Conservation (phyloP, 176 grass and related monocot genomes). For the Calamus simplicifolius region DNA sequence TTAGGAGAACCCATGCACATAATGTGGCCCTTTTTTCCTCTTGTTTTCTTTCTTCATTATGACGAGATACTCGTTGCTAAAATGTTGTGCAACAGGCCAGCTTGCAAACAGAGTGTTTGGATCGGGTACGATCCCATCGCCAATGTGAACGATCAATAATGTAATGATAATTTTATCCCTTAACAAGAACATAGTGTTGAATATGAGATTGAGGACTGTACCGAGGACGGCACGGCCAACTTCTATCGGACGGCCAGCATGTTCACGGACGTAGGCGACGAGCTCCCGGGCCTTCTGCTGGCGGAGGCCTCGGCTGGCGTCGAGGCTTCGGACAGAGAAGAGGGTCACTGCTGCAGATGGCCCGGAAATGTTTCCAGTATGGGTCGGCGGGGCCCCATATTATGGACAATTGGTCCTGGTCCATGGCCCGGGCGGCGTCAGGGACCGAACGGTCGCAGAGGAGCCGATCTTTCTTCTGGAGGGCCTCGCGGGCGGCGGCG, state of each 20-base stretch:
- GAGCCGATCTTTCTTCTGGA: constrained; percentile 8
- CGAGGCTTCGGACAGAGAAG: not conserved
- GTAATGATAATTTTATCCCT: no score
- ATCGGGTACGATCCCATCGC: no score
- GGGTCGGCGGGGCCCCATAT: constrained; percentile 16
- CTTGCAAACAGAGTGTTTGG: no score
- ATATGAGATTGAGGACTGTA: constrained; percentile 28
- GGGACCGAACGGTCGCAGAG: constrained; percentile 17
- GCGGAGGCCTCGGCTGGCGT: constrained; percentile 8
- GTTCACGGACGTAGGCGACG: not conserved
- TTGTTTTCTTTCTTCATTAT: no score
- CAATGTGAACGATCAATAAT: no score
- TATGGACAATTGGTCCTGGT: constrained; percentile 14
- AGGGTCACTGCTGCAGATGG: constrained; percentile 14
- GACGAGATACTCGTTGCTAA: no score
- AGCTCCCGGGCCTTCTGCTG: constrained; percentile 5
- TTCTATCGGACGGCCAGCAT: not conserved
- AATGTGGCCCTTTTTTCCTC: no score
- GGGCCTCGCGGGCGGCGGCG: constrained; percentile 10
- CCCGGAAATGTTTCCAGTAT: constrained; percentile 22
- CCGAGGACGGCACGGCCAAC: constrained; percentile 18
- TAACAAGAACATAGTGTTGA: constrained; percentile 30
- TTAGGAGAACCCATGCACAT: no score
- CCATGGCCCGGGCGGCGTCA: constrained; percentile 5
- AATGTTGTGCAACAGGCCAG: no score